phyloP scores from a whole-genome alignment of 768 basidiomycete species.

The Trametes cinnabarina region DNA sequence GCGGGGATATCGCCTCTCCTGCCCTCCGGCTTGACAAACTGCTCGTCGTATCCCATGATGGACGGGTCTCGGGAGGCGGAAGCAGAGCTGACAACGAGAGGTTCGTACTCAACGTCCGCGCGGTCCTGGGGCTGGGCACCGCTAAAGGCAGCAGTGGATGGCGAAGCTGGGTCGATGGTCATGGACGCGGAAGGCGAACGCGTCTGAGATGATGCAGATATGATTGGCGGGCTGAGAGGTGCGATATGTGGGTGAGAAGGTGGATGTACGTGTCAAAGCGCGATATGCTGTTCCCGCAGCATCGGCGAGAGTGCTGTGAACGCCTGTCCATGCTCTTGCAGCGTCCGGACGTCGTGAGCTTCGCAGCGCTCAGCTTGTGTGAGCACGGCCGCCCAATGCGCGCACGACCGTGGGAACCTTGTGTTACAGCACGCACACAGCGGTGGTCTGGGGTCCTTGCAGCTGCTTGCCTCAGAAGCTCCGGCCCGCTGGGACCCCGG shows the following conservation, averaged over 20 bases:
- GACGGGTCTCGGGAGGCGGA: neutral
- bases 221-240: constrained; percentile 2
- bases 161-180: neutral
- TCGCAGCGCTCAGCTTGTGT: neutral
- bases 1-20: constrained; percentile 40
- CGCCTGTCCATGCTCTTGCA: neutral
- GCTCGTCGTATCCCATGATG: constrained; percentile 18
- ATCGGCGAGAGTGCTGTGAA: constrained; percentile 5
- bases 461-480: neutral
- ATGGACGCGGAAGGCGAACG: too few relatives aligned
- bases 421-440: neutral
- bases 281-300: constrained; percentile 12
- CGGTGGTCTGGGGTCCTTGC: neutral
- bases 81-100: constrained; percentile 7
- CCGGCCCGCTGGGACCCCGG: constrained; percentile 9
- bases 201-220: neutral
- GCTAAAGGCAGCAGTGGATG: neutral
- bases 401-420: neutral
- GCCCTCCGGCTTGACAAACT: constrained; percentile 34
- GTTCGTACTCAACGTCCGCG: constrained; percentile 14
- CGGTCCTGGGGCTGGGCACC: neutral
- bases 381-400: too few relatives aligned
- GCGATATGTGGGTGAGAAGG: neutral
- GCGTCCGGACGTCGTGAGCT: neutral
- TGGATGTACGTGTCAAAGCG: constrained; percentile 19